These are phyloP conservation scores for Emericellopsis cladophorae DNA, from an alignment of 2,329 filamentous ascomycete genomes.

Conservation along the genomic window DNA sequence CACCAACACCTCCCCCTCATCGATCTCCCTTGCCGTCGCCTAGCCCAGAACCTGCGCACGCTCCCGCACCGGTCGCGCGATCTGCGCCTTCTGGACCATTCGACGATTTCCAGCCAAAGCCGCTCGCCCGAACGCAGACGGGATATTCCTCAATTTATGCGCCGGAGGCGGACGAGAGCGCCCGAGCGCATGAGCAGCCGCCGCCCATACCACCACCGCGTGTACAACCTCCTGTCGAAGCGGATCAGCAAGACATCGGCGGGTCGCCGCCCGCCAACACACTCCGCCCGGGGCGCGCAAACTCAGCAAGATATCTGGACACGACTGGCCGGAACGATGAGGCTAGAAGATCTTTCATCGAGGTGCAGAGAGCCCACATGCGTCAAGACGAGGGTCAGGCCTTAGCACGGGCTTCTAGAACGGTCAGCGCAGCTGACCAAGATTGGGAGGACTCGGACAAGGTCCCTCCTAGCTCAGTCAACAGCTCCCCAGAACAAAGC, in stretches of 20 bases:
- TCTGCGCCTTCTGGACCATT: neutral
- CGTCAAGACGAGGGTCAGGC: conserved; percentile 46
- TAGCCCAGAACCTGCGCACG: conserved; percentile 1
- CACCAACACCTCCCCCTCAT: conserved; percentile 12
- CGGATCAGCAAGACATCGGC: neutral
- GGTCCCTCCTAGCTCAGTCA: conserved; percentile 5
- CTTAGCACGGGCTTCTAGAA: conserved; percentile 35
- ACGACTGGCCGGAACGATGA: conserved; percentile 31
- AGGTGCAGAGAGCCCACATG: conserved; percentile 46
- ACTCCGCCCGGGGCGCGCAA: conserved; percentile 17
- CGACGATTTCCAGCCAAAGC: conserved; percentile 36
- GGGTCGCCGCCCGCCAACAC: conserved; percentile 4
- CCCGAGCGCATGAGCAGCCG: neutral
- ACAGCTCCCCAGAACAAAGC: conserved; percentile 8
- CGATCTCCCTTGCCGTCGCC: conserved; percentile 7
- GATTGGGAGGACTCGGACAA: conserved; percentile 16
- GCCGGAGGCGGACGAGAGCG: conserved; percentile 5
- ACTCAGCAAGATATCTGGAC: conserved; percentile 28
- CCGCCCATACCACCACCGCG: neutral
- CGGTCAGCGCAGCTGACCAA: conserved; percentile 17
- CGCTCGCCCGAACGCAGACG: conserved; percentile 45
- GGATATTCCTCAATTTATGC: conserved; percentile 28
- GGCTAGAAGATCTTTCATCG: conserved; percentile 44
- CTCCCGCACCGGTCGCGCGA: conserved; percentile 5
- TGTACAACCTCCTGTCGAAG: neutral